phyloP scores from a whole-genome alignment of 1,284 basidiomycete genomes.

The Cystobasidiaceae sp. region DNA sequence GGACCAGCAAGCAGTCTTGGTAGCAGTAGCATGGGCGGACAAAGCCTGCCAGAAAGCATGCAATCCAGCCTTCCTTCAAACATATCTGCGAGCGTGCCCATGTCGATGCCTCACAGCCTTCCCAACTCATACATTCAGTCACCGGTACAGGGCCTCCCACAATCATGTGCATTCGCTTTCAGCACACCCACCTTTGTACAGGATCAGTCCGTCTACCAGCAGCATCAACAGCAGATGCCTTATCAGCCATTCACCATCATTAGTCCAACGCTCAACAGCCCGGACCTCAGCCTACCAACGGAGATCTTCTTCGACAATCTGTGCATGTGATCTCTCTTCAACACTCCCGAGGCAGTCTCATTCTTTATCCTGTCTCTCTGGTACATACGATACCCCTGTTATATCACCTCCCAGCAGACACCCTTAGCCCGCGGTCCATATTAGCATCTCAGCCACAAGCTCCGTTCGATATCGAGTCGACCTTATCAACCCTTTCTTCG shows the following conservation, averaged over 20 bases:
- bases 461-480: too few species aligned
- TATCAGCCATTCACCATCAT: not conserved
- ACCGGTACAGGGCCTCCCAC: not conserved
- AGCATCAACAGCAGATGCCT: not conserved
- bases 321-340: conserved; percentile 5
- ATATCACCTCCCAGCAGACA: not conserved
- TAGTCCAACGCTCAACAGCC: not conserved
- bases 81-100: conserved; percentile 1
- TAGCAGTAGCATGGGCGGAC: too few species aligned
- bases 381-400: not conserved
- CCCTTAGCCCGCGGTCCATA: too few species aligned
- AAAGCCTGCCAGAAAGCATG: not conserved
- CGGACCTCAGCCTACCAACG: conserved; percentile 11
- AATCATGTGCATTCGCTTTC: conserved; percentile 5
- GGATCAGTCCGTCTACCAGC: conserved; percentile 9
- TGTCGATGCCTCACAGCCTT: not conserved
- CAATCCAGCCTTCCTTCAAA: not conserved
- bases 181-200: conserved; percentile 1
- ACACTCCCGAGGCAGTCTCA: not conserved
- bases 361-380: not conserved
- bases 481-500: too few species aligned
- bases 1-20: too few species aligned
- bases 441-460: too few species aligned
- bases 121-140: not conserved
- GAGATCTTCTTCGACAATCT: conserved; percentile 25